Evolutionary conservation across 805 yeast species (phyloP), one percentile per base, ranked within the genome.

Genomic region (Scheffersomyces coipomensis): DNA sequence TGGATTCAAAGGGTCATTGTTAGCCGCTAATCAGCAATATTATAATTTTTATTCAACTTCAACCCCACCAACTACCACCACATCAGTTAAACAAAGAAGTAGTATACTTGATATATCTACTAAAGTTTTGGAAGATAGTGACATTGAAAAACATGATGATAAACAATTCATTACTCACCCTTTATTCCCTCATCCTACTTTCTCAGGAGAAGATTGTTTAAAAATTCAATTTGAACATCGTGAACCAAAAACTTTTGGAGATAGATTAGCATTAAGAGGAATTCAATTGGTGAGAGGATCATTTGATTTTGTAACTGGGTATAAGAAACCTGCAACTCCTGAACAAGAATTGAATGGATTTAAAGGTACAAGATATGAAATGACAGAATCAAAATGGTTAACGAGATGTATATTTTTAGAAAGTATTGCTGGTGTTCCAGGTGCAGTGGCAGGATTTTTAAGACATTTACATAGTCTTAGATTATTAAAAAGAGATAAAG

Each of bases 341-440:
- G 6, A 52, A 52, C 15, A 58, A 59, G 26, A 49, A 42, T 32
- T 48, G 48, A 39, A 55, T 35, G 53, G 57, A 8, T 64, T 62
- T 36, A 55, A 56, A 19, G 72, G 71, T 9, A 68, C 72, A 1
- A 51, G 75, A 35, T 73, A 68, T 45, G 65, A 65, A 37, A 78
- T 83, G 85, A 78, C 83, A 4, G 76, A 75, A 19, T 68, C 65
- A 38, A 78, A 79, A 52, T 84, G 89, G 89, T 49, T 84, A 42
- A 75, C 79, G 5, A 58, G 85, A 38, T 61, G 75, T 40, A 76
- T 84, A 27, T 81, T 84, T 49, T 68, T 83, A 48, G 90, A 83
- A 57, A 74, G 81, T 43, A 71, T 84, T 40, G 90, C 90, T 4
- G 89, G 88, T 7, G 86, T 83, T n/a, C 90, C 90, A 1, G 89